These are phyloP conservation scores for Sugiyamaella lignohabitans DNA, from an alignment of 805 yeast genomes.

Conservation along the genomic window DNA sequence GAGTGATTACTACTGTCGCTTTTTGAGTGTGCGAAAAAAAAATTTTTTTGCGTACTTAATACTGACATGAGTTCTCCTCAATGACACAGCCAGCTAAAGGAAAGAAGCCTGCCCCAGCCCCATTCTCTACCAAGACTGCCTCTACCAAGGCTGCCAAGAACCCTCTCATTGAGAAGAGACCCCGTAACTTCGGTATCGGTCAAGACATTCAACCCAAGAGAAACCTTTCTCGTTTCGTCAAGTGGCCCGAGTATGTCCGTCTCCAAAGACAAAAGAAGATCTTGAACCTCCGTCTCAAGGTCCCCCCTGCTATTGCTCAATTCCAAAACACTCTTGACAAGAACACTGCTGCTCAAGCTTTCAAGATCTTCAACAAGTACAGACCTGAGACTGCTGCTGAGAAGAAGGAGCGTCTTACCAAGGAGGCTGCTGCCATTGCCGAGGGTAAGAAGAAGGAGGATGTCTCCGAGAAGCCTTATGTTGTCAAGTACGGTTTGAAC, in stretches of 20 bases:
- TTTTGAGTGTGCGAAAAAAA: slow-evolving; percentile 2
- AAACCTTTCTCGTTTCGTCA: slow-evolving; percentile 94
- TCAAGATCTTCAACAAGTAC: slow-evolving; percentile 98
- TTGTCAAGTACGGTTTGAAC: slow-evolving; percentile 97
- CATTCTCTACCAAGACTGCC: slow-evolving; percentile 67
- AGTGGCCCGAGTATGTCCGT: slow-evolving; percentile 98
- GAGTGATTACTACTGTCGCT: slow-evolving; percentile 22
- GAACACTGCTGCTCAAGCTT: slow-evolving; percentile 96
- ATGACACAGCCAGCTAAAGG: slow-evolving; percentile 29
- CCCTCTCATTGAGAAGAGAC: slow-evolving; percentile 85
- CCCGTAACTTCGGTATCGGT: slow-evolving; percentile 94
- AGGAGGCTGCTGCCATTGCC: slow-evolving; percentile 98
- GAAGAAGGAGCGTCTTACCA: slow-evolving; percentile 98
- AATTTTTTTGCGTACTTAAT: slow-evolving; percentile 8
- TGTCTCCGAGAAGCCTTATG: slow-evolving; percentile 94
- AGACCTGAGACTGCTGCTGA: slow-evolving; percentile 96
- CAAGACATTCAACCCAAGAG: slow-evolving; percentile 94
- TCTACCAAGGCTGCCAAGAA: slow-evolving; percentile 47
- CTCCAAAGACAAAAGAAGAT: slow-evolving; percentile 99
- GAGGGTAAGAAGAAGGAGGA: slow-evolving; percentile 97
- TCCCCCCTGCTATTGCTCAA: slow-evolving; percentile 97
- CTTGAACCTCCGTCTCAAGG: slow-evolving; percentile 91
- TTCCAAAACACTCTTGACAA: slow-evolving; percentile 94
- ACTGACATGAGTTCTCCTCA: slow-evolving; percentile 22
- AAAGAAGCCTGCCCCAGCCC: slow-evolving; percentile 97